Conservation (phyloP, 208 protist species). For the Crithidia sp. region DNA sequence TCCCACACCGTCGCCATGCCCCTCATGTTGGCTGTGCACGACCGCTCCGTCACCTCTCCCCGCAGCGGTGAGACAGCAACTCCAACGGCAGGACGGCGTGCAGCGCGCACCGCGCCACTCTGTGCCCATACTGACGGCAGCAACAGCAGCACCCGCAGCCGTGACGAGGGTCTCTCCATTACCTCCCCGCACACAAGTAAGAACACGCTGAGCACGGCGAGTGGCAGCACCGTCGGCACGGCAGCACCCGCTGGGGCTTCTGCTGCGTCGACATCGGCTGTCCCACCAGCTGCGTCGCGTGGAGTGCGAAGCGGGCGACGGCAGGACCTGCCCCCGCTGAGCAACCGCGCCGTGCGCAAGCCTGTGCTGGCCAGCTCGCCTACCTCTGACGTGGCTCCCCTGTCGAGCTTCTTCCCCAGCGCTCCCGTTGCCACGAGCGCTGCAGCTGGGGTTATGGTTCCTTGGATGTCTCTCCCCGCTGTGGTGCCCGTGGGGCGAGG, state of each 20-base stretch:
- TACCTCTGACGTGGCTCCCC: not conserved
- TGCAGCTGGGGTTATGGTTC: too few species aligned
- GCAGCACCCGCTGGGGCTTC: not conserved
- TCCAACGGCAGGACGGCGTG: too few species aligned
- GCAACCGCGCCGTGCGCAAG: not conserved
- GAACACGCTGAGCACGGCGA: slow-evolving; percentile 3
- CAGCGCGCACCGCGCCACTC: too few species aligned
- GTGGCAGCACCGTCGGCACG: not conserved
- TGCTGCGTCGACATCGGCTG: not conserved
- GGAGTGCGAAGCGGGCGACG: not conserved
- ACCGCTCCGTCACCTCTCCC: not conserved
- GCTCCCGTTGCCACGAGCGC: not conserved
- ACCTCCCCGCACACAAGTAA: slow-evolving; percentile 2
- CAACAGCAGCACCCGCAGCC: slow-evolving; percentile 5
- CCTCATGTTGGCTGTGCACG: not conserved
- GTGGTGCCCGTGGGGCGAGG: not conserved
- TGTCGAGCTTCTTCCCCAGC: slow-evolving; percentile 4
- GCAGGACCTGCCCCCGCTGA: slow-evolving; percentile 6
- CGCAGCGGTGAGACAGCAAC: too few species aligned
- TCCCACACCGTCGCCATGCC: not conserved
- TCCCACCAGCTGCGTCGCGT: not conserved
- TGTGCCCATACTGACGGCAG: not conserved
- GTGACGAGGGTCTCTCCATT: not conserved
- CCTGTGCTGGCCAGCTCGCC: too few species aligned
- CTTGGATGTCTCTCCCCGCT: not conserved